These are phyloP conservation scores for Xylaria sp. DNA, from an alignment of 2,329 filamentous ascomycete species.

Conservation along the genomic window DNA sequence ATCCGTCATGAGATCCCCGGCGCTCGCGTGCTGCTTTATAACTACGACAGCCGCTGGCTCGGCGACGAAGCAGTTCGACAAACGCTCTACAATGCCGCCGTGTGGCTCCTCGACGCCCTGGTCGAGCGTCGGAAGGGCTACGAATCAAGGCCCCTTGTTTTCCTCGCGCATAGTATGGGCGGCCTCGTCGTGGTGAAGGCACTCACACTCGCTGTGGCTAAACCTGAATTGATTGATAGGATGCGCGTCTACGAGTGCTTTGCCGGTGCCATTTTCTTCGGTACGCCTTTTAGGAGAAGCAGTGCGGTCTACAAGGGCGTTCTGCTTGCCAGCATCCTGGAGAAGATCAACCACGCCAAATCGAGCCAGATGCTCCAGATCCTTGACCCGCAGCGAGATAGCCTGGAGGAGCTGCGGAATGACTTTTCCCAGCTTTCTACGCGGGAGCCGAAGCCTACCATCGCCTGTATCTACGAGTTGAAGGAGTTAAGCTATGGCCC, in stretches of 20 bases:
- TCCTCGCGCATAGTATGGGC: slow-evolving; percentile 11
- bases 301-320: background rate
- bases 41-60: background rate
- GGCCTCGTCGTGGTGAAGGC: slow-evolving; percentile 11
- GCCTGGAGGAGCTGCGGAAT: slow-evolving; percentile 11
- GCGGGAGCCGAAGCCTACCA: slow-evolving; percentile 5
- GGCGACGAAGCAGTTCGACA: background rate
- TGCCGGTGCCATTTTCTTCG: slow-evolving; percentile 15
- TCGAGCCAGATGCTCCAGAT: slow-evolving; percentile 4
- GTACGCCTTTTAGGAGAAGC: slow-evolving; percentile 7
- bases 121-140: background rate
- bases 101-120: background rate
- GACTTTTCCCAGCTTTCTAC: background rate
- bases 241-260: slow-evolving; percentile 16
- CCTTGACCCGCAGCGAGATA: slow-evolving; percentile 7
- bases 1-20: slow-evolving; percentile 4
- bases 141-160: background rate
- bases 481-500: slow-evolving; percentile 6
- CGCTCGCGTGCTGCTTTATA: slow-evolving; percentile 1
- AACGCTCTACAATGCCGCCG: slow-evolving; percentile 10
- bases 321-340: slow-evolving; percentile 1
- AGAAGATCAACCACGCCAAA: background rate
- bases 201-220: slow-evolving; percentile 1
- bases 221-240: background rate
- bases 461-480: slow-evolving; percentile 8